These are phyloP conservation scores for Massarina eburnea DNA, from an alignment of 2,329 filamentous ascomycete genomes.

Conservation along the genomic window DNA sequence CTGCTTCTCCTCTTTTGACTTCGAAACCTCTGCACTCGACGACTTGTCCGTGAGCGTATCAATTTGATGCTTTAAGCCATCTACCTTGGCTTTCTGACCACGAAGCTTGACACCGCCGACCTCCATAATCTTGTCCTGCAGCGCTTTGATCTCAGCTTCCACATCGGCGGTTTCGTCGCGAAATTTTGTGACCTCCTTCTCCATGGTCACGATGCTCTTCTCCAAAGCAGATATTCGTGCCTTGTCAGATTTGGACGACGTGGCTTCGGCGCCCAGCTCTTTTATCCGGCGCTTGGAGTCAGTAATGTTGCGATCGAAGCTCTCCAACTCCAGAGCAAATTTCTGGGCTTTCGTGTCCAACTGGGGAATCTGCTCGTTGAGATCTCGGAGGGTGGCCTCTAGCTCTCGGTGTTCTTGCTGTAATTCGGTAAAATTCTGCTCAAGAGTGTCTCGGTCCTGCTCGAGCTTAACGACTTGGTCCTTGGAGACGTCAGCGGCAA, in stretches of 20 bases:
- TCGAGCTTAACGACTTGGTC: conserved; percentile 90
- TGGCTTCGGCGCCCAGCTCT: conserved; percentile 79
- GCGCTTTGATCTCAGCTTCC: conserved; percentile 86
- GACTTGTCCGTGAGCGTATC: conserved; percentile 76
- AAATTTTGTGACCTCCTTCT: conserved; percentile 77
- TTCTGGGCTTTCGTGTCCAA: conserved; percentile 92
- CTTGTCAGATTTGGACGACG: conserved; percentile 79
- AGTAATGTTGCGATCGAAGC: conserved; percentile 77
- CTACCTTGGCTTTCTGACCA: conserved; percentile 86
- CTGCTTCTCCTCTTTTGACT: conserved; percentile 92
- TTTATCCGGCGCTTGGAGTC: conserved; percentile 84
- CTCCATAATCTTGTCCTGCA: conserved; percentile 98
- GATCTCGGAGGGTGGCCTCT: conserved; percentile 69
- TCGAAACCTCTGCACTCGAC: conserved; percentile 82
- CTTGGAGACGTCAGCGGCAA: conserved; percentile 81
- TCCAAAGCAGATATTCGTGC: conserved; percentile 70
- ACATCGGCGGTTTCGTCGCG: conserved; percentile 83
- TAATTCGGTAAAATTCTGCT: conserved; percentile 80
- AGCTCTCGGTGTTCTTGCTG: conserved; percentile 82
- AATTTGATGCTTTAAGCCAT: conserved; percentile 81
- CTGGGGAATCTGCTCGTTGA: conserved; percentile 77
- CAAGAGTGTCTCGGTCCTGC: conserved; percentile 79
- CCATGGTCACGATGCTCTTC: conserved; percentile 73
- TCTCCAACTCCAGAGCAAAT: conserved; percentile 83
- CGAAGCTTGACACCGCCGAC: conserved; percentile 92